Conservation (phyloP, 176 grass and related monocot genomes). For the Raddia distichophylla region DNA sequence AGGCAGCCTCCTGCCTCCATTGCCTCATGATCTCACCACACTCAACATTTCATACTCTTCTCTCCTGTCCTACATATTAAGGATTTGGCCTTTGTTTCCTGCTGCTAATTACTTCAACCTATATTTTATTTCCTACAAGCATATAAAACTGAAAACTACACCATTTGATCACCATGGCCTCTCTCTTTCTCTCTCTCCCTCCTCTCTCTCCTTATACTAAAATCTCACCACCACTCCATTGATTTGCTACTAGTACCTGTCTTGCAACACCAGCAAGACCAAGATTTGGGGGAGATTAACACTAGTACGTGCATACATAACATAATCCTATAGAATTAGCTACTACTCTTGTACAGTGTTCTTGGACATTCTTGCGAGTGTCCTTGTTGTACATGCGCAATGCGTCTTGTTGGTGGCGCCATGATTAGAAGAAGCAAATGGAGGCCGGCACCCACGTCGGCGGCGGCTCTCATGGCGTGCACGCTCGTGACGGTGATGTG, state of each 20-base stretch:
- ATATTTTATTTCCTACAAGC: background rate
- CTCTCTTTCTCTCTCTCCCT: slow-evolving; percentile 10
- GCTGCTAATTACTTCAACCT: slow-evolving; percentile 15
- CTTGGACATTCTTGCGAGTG: slow-evolving; percentile 35
- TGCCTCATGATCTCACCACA: slow-evolving; percentile 45
- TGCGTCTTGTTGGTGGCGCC: slow-evolving; percentile 22
- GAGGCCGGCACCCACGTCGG: slow-evolving; percentile 20
- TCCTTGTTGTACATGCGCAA: slow-evolving; percentile 22
- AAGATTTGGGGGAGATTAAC: slow-evolving; percentile 49
- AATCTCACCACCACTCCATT: slow-evolving; percentile 32
- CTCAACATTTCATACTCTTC: slow-evolving; percentile 15
- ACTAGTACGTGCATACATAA: background rate
- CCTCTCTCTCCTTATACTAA: slow-evolving; percentile 32
- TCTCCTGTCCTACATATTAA: background rate
- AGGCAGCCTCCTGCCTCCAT: slow-evolving; percentile 38
- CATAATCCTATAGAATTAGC: slow-evolving; percentile 17
- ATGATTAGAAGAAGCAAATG: slow-evolving; percentile 45
- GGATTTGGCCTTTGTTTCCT: slow-evolving; percentile 24
- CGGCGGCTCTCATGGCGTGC: slow-evolving; percentile 23
- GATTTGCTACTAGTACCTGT: slow-evolving; percentile 28
- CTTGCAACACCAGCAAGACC: slow-evolving; percentile 66
- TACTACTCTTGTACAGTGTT: slow-evolving; percentile 32
- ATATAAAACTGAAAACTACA: slow-evolving; percentile 40
- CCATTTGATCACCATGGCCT: slow-evolving; percentile 26
- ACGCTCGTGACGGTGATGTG: slow-evolving; percentile 33